Percentiles rank a stretch among this genome's conserved stretches.
phyloP scores from a whole-genome alignment of 441 rosid species.

The Macaranga tanarius region DNA sequence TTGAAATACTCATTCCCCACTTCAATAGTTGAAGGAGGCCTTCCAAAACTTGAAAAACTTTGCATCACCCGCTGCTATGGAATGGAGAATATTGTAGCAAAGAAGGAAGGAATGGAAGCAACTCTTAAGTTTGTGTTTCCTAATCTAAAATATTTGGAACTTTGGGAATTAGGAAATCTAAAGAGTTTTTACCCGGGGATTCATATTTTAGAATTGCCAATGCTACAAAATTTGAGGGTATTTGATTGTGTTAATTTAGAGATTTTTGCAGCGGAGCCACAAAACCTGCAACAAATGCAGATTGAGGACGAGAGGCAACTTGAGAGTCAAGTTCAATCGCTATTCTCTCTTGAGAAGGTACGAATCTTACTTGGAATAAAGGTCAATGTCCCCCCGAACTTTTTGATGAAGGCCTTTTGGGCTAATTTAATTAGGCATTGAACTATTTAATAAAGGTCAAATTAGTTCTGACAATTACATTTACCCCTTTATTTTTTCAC shows the following conservation, averaged over 20 bases:
- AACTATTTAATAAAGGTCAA: no score
- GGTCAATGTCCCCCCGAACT: no score
- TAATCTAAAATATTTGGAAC: background rate
- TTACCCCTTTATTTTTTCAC: no score
- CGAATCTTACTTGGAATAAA: no score
- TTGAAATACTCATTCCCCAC: slow-evolving; percentile 24
- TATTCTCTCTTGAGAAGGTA: slow-evolving; percentile 7
- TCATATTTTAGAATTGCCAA: slow-evolving; percentile 15
- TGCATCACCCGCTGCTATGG: slow-evolving; percentile 1
- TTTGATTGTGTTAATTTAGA: background rate
- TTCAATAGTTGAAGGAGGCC: slow-evolving; percentile 6
- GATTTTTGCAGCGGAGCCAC: background rate
- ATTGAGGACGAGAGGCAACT: no score
- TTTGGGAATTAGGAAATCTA: background rate
- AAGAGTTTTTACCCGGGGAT: slow-evolving; percentile 16
- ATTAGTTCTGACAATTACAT: no score
- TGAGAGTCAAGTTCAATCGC: background rate
- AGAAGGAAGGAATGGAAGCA: background rate
- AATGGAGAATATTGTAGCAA: slow-evolving; percentile 23
- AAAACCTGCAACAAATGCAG: background rate
- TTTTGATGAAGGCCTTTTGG: no score
- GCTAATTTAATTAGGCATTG: no score
- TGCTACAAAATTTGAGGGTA: background rate
- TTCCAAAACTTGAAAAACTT: slow-evolving; percentile 12
- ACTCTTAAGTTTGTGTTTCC: slow-evolving; percentile 22